Evolutionary conservation across 805 yeast species (phyloP).

Genomic region (Sungouiozyma ichnusensis): DNA sequence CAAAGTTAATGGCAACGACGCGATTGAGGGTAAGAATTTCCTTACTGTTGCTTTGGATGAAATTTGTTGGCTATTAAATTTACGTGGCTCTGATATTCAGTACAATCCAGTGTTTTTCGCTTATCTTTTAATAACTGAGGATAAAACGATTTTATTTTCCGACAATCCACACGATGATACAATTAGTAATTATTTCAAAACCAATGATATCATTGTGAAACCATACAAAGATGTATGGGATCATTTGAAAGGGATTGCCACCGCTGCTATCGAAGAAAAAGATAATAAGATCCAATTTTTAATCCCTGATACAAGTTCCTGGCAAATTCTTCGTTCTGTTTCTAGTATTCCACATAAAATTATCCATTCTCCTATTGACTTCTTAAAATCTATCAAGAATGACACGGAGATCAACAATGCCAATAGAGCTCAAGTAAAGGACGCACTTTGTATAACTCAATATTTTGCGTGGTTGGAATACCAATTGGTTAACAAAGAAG

Average conservation of each 20-base stretch:
- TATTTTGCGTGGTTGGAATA: constrained; percentile 78
- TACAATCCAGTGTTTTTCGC: constrained; percentile 83
- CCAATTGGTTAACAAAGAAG: constrained; percentile 33
- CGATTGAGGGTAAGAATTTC: constrained; percentile 18
- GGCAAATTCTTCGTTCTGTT: constrained; percentile 54
- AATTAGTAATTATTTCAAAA: constrained; percentile 32
- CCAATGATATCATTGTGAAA: constrained; percentile 37
- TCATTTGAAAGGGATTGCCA: constrained; percentile 31
- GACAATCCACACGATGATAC: constrained; percentile 35
- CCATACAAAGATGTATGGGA: constrained; percentile 50
- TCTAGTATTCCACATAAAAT: constrained; percentile 18
- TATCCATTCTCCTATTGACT: constrained; percentile 50
- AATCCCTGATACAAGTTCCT: constrained; percentile 49
- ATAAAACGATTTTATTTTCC: constrained; percentile 40
- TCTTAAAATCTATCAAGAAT: constrained; percentile 71
- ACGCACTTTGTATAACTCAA: constrained; percentile 65
- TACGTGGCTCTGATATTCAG: constrained; percentile 74
- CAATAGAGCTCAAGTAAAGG: constrained; percentile 66
- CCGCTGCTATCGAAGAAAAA: constrained; percentile 14
- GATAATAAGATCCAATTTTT: constrained; percentile 23
- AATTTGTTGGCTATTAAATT: constrained; percentile 80
- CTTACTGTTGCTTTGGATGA: constrained; percentile 74
- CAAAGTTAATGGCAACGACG: constrained; percentile 9
- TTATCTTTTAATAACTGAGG: constrained; percentile 35
- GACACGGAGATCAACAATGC: constrained; percentile 61